Evolutionary conservation across 331 rosid genomes (phyloP).

Genomic region (Dryas integrifolia): DNA sequence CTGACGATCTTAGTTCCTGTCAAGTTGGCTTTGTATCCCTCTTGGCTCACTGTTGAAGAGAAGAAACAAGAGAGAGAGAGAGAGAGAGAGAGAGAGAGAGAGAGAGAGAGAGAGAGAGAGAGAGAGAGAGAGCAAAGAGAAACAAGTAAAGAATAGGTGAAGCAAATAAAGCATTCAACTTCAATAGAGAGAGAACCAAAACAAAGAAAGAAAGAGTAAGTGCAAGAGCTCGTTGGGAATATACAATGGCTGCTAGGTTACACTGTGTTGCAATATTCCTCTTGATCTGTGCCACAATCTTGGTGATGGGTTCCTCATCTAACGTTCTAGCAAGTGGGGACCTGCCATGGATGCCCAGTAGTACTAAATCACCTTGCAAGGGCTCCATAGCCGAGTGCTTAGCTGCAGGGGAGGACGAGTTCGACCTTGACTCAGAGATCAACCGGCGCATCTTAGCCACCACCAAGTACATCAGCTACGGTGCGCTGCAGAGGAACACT

Average conservation of each 20-base stretch:
- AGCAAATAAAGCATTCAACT: neutral
- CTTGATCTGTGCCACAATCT: conserved; percentile 52
- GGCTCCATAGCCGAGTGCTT: conserved; percentile 68
- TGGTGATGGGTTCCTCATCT: conserved; percentile 31
- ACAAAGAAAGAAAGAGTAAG: neutral
- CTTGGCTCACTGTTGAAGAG: neutral
- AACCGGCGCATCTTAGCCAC: conserved; percentile 87
- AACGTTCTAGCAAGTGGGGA: conserved; percentile 43
- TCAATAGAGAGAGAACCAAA: neutral
- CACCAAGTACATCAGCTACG: conserved; percentile 75
- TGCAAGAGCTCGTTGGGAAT: conserved; percentile 1
- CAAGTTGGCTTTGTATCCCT: neutral
- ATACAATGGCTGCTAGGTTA: conserved; percentile 55
- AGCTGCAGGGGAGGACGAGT: conserved; percentile 49
- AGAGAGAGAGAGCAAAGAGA: neutral
- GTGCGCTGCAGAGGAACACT: conserved; percentile 82
- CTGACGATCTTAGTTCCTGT: neutral
- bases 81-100: neutral
- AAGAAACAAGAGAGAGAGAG: neutral
- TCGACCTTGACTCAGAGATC: conserved; percentile 70
- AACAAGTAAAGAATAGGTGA: neutral
- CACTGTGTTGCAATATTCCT: conserved; percentile 31
- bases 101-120: neutral
- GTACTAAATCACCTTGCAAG: conserved; percentile 39
- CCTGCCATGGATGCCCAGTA: conserved; percentile 46